Evolutionary conservation across 2,329 filamentous ascomycete genomes (phyloP), one percentile per base, ranked within the genome.

Genomic region (Diaporthe amygdali): DNA sequence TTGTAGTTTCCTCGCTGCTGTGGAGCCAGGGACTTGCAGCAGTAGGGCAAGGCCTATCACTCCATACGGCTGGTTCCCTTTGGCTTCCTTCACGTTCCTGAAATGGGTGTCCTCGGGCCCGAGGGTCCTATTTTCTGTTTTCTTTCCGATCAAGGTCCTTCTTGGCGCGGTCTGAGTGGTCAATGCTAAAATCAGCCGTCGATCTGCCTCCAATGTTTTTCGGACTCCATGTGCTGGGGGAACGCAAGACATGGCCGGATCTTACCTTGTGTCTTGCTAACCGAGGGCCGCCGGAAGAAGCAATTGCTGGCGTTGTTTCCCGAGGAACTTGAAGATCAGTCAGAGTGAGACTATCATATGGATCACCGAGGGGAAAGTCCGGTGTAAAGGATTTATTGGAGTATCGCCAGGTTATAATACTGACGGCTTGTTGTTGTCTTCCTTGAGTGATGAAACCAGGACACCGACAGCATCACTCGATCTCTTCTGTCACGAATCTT

Each of bases 301-400:
- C 39, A 32, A 20, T 44, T 46, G 32, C 20, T 34, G 22, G 25
- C 17, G 22, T 9, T 46, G 3, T 27, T 22, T n/a, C 12, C 39
- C 39, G 56, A 46, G 8, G 17, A 30, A 20, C 7, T 44, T 4
- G 56, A 32, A 8, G 39, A 61, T 46, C 56, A 22, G 20, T 34
- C 41, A 47, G 20, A 63, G 2, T 34, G 20, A 34, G 6, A n/a
- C 20, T 32, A 34, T n/a, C n/a, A n/a, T n/a, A 63, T 63, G 56
- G 56, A 63, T 63, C 56, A 63, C 56, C 56, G 56, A 47, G 14
- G 56, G 56, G 41, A 34, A 63, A 44, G 41, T 63, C 56, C 56
- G 56, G 41, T 22, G 27, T 46, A 20, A 3, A 34, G n/a, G 39
- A 32, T 32, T 17, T 32, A 46, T 15, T 32, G 17, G 20, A 32